A percentile compares a stretch with the other conserved stretches of the same genome.
phyloP scores from a whole-genome alignment of 2,329 filamentous ascomycete genomes.

The Diaporthe batatas region DNA sequence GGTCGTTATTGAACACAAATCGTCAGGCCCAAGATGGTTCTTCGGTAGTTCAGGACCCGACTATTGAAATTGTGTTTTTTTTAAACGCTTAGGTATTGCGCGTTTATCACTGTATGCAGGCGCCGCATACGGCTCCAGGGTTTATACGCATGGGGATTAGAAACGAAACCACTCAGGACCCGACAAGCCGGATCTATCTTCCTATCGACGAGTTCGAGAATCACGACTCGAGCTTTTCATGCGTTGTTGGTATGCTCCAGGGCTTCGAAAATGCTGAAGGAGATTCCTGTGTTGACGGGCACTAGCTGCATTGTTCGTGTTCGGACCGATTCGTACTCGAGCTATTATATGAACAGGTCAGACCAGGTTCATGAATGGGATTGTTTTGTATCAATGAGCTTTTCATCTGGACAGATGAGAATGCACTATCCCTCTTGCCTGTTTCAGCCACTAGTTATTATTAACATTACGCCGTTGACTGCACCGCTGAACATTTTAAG shows the following conservation, averaged over 20 bases:
- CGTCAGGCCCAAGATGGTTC: too few species aligned
- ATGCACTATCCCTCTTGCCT: not conserved
- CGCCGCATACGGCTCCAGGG: too few species aligned
- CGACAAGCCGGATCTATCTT: too few species aligned
- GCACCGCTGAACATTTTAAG: not conserved
- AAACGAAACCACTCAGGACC: too few species aligned
- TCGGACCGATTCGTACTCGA: conserved; percentile 14
- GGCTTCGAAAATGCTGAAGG: not conserved
- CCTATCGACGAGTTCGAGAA: not conserved
- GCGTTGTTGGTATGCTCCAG: not conserved
- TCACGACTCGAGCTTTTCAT: not conserved
- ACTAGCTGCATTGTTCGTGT: not conserved
- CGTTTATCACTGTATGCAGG: too few species aligned
- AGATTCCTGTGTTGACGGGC: not conserved
- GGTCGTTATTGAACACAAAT: too few species aligned
- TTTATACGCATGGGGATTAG: too few species aligned
- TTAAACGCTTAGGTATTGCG: too few species aligned
- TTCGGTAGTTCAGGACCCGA: too few species aligned
- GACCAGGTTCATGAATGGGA: not conserved
- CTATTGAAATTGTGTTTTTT: too few species aligned
- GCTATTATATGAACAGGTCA: not conserved
- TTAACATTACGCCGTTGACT: conserved; percentile 4
- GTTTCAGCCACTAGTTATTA: conserved; percentile 8
- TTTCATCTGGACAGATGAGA: conserved; percentile 9
- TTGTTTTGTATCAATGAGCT: not conserved